Evolutionary conservation across 257 asterid species (phyloP).

Genomic region (Ilex asprella): DNA sequence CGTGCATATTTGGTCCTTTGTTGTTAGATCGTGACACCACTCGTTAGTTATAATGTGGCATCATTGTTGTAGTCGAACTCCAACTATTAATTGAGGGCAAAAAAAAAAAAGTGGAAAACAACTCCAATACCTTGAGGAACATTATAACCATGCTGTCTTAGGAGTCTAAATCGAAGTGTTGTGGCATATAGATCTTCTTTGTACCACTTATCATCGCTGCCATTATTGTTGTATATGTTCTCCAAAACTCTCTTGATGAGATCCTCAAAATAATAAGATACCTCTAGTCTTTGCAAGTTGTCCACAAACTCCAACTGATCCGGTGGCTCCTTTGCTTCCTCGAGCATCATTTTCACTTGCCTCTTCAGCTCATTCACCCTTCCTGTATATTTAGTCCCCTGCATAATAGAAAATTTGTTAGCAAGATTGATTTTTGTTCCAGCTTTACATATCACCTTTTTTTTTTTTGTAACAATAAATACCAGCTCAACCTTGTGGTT

Average conservation of each 20-base stretch:
- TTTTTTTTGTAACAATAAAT: no score
- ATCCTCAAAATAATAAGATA: constrained; percentile 26
- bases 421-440: no score
- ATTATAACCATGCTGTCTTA: constrained; percentile 29
- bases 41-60: no score
- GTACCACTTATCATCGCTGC: neutral
- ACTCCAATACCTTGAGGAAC: constrained; percentile 30
- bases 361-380: constrained; percentile 8
- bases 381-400: no score
- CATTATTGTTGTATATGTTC: neutral
- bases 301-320: constrained; percentile 24
- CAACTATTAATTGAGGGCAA: no score
- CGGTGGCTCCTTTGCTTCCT: constrained; percentile 6
- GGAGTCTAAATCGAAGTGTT: constrained; percentile 32
- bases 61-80: no score
- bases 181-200: constrained; percentile 25
- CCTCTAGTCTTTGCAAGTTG: constrained; percentile 29
- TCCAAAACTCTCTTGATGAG: constrained; percentile 19
- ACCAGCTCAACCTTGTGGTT: no score
- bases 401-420: no score
- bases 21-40: no score
- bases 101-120: no score
- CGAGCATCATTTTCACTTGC: constrained; percentile 22
- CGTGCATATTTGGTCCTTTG: no score
- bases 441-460: no score